Evolutionary conservation across 495 filamentous ascomycete genomes (phyloP).

Genomic region (Tuber melanosporum): DNA sequence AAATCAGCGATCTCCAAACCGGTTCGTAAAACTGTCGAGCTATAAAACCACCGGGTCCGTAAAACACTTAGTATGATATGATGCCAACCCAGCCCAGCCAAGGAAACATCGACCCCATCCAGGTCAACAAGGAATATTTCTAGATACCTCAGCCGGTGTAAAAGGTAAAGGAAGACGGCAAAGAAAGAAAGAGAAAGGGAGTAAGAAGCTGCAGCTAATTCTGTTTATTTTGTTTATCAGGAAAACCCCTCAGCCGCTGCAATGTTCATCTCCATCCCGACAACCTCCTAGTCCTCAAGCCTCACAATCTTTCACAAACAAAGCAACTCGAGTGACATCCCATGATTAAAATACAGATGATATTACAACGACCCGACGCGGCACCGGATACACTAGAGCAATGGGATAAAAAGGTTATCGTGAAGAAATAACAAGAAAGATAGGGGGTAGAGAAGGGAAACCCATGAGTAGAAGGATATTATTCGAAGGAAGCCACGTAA

Average conservation of each 20-base stretch:
- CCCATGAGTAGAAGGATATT: neutral
- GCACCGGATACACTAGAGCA: neutral
- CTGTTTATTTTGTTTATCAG: neutral
- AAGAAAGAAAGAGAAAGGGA: neutral
- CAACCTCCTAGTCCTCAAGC: neutral
- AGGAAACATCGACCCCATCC: neutral
- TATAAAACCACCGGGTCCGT: neutral
- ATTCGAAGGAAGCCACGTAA: neutral
- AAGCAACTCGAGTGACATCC: neutral
- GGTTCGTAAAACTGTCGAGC: neutral
- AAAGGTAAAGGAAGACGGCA: neutral
- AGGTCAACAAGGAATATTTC: neutral
- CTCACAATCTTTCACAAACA: neutral
- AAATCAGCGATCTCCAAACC: neutral
- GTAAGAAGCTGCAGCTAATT: neutral
- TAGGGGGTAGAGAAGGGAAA: neutral
- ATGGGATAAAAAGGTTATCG: neutral
- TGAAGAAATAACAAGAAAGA: neutral
- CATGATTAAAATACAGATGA: slow-evolving; percentile 3
- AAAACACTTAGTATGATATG: neutral
- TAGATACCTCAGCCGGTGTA: neutral
- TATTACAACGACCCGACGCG: neutral
- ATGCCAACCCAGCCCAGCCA: neutral
- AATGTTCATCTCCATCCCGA: neutral
- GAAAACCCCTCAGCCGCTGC: neutral